These are phyloP conservation scores for Cercospora sojina DNA, from an alignment of 2,329 filamentous ascomycete genomes.

Conservation along the genomic window DNA sequence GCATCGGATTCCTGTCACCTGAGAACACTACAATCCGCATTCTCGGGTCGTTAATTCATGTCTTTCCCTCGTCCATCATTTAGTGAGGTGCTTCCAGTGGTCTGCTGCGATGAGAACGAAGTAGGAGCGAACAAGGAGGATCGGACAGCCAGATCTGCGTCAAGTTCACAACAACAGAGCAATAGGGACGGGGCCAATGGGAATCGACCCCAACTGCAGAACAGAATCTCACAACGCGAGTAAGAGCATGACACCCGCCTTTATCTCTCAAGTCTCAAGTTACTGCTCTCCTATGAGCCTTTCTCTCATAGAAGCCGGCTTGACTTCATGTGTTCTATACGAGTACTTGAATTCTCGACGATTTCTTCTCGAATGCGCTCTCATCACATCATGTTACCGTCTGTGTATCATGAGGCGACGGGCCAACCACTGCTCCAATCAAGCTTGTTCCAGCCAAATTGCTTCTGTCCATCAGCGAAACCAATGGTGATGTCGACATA, in stretches of 20 bases:
- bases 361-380: not conserved
- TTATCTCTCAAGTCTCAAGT: not conserved
- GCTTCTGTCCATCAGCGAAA: slow-evolving; percentile 43
- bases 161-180: not conserved
- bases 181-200: not conserved
- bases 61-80: not conserved
- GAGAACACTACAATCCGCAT: not conserved
- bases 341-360: not conserved
- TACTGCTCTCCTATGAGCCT: not conserved
- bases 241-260: not conserved
- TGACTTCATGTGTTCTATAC: not conserved
- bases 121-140: not conserved
- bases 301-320: not conserved
- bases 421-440: slow-evolving; percentile 54
- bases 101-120: not conserved
- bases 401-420: slow-evolving; percentile 6
- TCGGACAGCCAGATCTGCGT: not conserved
- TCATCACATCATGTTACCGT: not conserved
- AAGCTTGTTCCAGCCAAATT: slow-evolving; percentile 55
- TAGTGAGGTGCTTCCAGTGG: not conserved
- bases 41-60: not conserved
- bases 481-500: slow-evolving; percentile 56
- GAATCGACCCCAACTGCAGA: not conserved
- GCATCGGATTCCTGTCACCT: not conserved
- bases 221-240: not conserved